A percentile compares a stretch with the other conserved stretches of the same genome.
Evolutionary conservation across 371 early-diverging fungal species (phyloP).

Genomic region (Circinella minor): DNA sequence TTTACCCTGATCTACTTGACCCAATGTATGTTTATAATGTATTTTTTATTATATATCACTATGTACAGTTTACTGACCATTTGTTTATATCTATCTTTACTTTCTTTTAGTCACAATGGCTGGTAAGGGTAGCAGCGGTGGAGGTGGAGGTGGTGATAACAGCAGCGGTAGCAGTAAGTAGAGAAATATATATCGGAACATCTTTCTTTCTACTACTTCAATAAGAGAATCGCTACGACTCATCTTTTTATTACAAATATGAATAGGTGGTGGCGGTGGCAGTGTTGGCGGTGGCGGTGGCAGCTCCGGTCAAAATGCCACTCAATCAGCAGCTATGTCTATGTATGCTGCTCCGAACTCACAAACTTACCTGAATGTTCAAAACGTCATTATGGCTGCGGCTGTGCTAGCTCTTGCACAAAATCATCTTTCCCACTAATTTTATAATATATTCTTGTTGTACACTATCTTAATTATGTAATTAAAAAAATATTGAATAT

Average conservation of each 20-base stretch:
- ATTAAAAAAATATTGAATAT: too few relatives aligned
- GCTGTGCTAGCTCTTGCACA: not conserved
- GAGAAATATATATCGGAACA: not conserved
- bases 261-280: not conserved
- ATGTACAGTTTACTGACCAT: not conserved
- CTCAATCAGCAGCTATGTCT: not conserved
- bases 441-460: too few relatives aligned
- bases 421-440: not conserved
- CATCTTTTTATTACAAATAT: too few relatives aligned
- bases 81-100: not conserved
- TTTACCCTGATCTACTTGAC: conserved; percentile 3
- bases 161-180: not conserved
- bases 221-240: too few relatives aligned
- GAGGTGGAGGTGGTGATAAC: not conserved
- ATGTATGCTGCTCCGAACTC: conserved; percentile 3
- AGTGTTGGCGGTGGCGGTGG: not conserved
- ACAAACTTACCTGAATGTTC: conserved; percentile 1
- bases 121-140: not conserved
- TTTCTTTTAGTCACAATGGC: not conserved
- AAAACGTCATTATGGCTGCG: not conserved
- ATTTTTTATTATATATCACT: not conserved
- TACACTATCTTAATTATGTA: too few relatives aligned
- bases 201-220: too few relatives aligned
- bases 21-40: not conserved
- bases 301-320: not conserved